These are phyloP conservation scores for Saccharomycopsis malanga DNA, from an alignment of 805 yeast species.

Conservation along the genomic window DNA sequence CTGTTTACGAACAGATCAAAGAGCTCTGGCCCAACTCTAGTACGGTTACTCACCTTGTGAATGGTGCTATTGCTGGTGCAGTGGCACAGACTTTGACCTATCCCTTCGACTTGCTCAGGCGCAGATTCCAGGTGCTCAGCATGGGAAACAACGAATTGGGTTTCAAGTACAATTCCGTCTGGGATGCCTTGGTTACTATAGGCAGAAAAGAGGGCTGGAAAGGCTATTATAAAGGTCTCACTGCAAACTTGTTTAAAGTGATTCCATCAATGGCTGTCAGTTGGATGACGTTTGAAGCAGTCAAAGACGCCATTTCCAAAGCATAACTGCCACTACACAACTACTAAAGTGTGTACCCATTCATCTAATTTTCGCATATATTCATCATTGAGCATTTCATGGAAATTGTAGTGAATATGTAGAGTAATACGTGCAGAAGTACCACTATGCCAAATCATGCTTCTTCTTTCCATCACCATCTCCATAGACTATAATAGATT, in stretches of 20 bases:
- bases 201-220: conserved; percentile 63
- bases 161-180: conserved; percentile 69
- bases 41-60: conserved; percentile 33
- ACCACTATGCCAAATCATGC: too few relatives aligned
- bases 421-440: too few relatives aligned
- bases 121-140: conserved; percentile 85
- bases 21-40: conserved; percentile 40
- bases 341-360: background rate
- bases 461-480: too few relatives aligned
- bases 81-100: conserved; percentile 85
- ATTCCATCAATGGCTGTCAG: conserved; percentile 95
- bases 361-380: background rate
- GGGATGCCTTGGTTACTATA: conserved; percentile 66
- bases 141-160: conserved; percentile 74
- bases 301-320: conserved; percentile 37
- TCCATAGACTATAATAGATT: too few relatives aligned
- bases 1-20: conserved; percentile 77
- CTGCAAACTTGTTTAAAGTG: conserved; percentile 80
- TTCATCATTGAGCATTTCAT: too few relatives aligned
- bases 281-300: conserved; percentile 78
- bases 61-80: conserved; percentile 87
- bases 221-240: conserved; percentile 68
- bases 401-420: too few relatives aligned
- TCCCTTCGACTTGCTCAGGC: conserved; percentile 83
- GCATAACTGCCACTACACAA: background rate